Conservation (phyloP, 768 basidiomycete genomes). For the Russula olivacea region DNA sequence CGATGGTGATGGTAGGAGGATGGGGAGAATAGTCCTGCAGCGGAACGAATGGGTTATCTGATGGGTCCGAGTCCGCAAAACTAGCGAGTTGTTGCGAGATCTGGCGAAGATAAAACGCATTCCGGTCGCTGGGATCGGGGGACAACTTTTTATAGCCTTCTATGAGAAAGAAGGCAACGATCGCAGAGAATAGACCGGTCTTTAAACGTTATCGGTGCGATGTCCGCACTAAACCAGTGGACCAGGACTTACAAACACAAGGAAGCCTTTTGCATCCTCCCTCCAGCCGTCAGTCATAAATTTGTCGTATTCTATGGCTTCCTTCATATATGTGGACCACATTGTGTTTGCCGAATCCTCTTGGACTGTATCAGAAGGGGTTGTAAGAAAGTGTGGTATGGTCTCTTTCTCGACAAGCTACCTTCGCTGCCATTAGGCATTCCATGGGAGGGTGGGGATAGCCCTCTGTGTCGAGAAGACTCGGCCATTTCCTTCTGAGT, state of each 20-base stretch:
- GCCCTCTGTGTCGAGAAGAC: not conserved
- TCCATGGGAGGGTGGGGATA: not conserved
- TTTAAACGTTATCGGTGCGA: not conserved
- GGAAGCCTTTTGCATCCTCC: conserved; percentile 17
- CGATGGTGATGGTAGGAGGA: not conserved
- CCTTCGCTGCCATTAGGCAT: not conserved
- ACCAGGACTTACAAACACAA: conserved; percentile 20
- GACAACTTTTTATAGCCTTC: conserved; percentile 23
- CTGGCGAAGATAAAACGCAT: conserved; percentile 6
- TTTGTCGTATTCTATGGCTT: conserved; percentile 15
- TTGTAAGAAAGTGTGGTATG: not conserved
- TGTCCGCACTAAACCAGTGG: not conserved
- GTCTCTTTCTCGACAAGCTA: not conserved
- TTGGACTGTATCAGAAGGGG: conserved; percentile 2
- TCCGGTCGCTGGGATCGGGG: conserved; percentile 5
- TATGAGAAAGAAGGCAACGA: conserved; percentile 23
- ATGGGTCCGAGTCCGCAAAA: not conserved
- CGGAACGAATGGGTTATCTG: not conserved
- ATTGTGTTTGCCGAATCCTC: conserved; percentile 9
- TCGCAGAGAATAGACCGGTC: conserved; percentile 27
- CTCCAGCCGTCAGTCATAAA: conserved; percentile 16
- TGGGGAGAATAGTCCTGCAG: not conserved
- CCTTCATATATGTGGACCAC: conserved; percentile 19
- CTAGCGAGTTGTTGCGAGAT: conserved; percentile 18
- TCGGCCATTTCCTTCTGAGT: not conserved